These are phyloP conservation scores for Exobasidium rhododendri DNA, from an alignment of 1,284 basidiomycete species.

Conservation along the genomic window DNA sequence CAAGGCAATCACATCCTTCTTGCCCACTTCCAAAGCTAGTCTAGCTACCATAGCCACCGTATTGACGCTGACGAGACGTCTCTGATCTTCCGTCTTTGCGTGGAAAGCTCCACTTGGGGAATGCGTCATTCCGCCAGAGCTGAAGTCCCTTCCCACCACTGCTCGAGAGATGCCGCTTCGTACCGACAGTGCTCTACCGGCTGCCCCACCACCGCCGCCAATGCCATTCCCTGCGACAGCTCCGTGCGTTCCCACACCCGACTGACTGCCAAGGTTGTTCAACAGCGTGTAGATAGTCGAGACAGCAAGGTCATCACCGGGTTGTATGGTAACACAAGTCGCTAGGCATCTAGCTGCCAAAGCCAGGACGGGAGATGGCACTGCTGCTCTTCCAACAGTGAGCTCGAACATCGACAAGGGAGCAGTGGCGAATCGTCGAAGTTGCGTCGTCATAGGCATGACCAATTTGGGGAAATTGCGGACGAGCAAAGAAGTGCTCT, in stretches of 20 bases:
- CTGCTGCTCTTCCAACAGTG: slow-evolving; percentile 43
- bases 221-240: no score
- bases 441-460: slow-evolving; percentile 70
- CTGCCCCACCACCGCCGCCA: slow-evolving; percentile 56
- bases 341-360: slow-evolving; percentile 86
- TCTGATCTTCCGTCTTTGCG: slow-evolving; percentile 71
- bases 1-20: slow-evolving; percentile 43
- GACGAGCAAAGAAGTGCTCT: slow-evolving; percentile 73
- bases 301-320: slow-evolving; percentile 84
- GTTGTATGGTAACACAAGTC: slow-evolving; percentile 78
- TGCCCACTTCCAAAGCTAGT: slow-evolving; percentile 44
- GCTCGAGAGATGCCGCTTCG: slow-evolving; percentile 58
- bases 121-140: slow-evolving; percentile 25
- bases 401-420: slow-evolving; percentile 82
- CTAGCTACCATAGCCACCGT: slow-evolving; percentile 63
- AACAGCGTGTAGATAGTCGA: slow-evolving; percentile 93
- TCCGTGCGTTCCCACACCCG: slow-evolving; percentile 59
- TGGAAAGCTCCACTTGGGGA: slow-evolving; percentile 23
- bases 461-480: slow-evolving; percentile 80
- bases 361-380: slow-evolving; percentile 67
- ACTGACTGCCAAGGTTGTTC: slow-evolving; percentile 70
- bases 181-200: slow-evolving; percentile 60
- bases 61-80: slow-evolving; percentile 76
- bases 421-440: slow-evolving; percentile 82
- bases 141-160: slow-evolving; percentile 27